Evolutionary conservation across 116 monocot genomes (phyloP).

Genomic region (Iris pallida): DNA sequence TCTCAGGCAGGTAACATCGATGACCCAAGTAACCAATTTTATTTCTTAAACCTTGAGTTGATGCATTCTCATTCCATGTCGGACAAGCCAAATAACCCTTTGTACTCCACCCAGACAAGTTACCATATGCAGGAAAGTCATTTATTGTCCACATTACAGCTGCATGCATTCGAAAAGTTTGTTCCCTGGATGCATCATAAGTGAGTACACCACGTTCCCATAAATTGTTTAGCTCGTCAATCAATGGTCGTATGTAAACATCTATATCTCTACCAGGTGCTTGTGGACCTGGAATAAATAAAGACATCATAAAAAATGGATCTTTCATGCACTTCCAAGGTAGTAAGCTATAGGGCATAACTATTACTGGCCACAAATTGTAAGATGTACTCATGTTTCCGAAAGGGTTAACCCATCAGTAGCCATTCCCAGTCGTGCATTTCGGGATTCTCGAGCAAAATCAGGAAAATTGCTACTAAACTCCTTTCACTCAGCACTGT

Average conservation of each 20-base stretch:
- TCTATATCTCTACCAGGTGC: constrained; percentile 13
- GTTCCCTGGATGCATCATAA: constrained; percentile 4
- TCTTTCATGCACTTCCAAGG: constrained; percentile 16
- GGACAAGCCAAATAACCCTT: constrained; percentile 6
- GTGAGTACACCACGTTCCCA: constrained; percentile 2
- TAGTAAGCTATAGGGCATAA: constrained; percentile 10
- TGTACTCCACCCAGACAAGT: too few species aligned
- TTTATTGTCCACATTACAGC: constrained; percentile 3
- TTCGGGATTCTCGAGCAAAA: constrained; percentile 1
- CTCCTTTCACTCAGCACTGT: neutral
- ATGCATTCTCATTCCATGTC: neutral
- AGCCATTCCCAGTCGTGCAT: constrained; percentile 3
- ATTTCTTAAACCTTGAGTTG: neutral
- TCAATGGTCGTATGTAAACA: constrained; percentile 9
- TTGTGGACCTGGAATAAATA: constrained; percentile 12
- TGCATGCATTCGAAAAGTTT: neutral
- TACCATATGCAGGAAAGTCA: constrained; percentile 7
- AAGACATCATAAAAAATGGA: constrained; percentile 5
- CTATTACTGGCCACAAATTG: neutral
- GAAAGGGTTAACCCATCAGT: constrained; percentile 10
- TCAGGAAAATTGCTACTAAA: neutral
- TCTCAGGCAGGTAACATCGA: neutral
- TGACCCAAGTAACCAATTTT: constrained; percentile 8
- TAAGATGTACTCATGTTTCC: neutral
- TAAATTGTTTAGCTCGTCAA: constrained; percentile 3